Conservation (phyloP, 1,284 basidiomycete genomes). For the Neonothopanus nambi region DNA sequence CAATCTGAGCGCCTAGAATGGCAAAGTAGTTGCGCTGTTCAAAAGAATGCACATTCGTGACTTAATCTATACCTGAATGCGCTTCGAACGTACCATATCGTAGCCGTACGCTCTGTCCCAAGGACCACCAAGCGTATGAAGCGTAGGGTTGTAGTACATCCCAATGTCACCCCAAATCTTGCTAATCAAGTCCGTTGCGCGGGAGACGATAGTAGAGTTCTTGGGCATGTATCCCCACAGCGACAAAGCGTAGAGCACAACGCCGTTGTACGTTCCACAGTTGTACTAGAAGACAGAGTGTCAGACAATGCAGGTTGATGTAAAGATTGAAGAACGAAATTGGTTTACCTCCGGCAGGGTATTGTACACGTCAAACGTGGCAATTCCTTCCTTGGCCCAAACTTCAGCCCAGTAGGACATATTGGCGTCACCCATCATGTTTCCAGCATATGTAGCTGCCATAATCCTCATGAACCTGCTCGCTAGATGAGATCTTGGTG, state of each 20-base stretch:
- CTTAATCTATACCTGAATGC: no score
- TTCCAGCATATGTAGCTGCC: slow-evolving; percentile 31
- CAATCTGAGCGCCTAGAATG: slow-evolving; percentile 28
- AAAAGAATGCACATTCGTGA: neutral
- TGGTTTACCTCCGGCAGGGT: slow-evolving; percentile 31
- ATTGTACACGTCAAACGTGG: slow-evolving; percentile 26
- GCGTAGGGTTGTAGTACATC: slow-evolving; percentile 28
- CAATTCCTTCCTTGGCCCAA: slow-evolving; percentile 29
- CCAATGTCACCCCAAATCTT: slow-evolving; percentile 27
- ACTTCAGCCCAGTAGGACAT: slow-evolving; percentile 31
- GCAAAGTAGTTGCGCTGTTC: slow-evolving; percentile 29
- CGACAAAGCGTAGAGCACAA: slow-evolving; percentile 30
- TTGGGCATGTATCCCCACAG: slow-evolving; percentile 33
- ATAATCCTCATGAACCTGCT: slow-evolving; percentile 32
- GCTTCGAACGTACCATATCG: slow-evolving; percentile 23
- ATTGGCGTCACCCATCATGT: slow-evolving; percentile 29
- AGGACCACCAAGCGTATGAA: slow-evolving; percentile 29
- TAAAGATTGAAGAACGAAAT: no score
- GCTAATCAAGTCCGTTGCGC: slow-evolving; percentile 26
- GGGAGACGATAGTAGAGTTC: slow-evolving; percentile 25
- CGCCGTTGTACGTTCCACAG: slow-evolving; percentile 31
- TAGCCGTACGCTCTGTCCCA: slow-evolving; percentile 32
- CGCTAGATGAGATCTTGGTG: neutral
- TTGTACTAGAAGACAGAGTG: slow-evolving; percentile 25
- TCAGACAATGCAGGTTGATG: neutral